Conservation (phyloP, 768 basidiomycete genomes). For the Serendipita vermifera region DNA sequence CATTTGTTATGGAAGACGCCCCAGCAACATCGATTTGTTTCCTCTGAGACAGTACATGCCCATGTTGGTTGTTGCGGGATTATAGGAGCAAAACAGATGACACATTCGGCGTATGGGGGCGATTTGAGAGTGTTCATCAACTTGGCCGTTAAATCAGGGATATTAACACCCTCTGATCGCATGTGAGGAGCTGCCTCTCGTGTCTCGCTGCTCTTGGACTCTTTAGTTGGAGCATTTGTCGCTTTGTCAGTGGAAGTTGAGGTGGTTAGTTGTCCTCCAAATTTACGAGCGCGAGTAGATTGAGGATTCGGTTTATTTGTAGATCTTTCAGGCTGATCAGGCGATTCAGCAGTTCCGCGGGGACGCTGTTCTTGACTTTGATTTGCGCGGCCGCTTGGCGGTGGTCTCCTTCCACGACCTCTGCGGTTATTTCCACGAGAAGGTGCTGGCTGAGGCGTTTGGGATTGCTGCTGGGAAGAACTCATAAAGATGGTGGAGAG, state of each 20-base stretch:
- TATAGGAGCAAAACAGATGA: conserved; percentile 72
- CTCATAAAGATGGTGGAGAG: too few relatives aligned
- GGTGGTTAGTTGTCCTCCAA: conserved; percentile 6
- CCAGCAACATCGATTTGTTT: conserved; percentile 64
- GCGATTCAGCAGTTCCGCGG: too few relatives aligned
- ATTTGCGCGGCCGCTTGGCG: too few relatives aligned
- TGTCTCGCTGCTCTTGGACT: neutral
- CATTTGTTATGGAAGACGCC: conserved; percentile 85
- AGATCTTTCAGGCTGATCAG: too few relatives aligned
- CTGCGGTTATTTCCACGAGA: too few relatives aligned
- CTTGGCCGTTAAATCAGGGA: conserved; percentile 52
- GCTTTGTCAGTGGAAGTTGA: neutral
- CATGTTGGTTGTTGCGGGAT: conserved; percentile 70
- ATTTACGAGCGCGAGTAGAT: neutral
- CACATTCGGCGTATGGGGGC: conserved; percentile 63
- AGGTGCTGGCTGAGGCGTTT: too few relatives aligned
- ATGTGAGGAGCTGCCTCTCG: neutral
- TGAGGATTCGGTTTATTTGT: too few relatives aligned
- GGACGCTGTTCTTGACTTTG: too few relatives aligned
- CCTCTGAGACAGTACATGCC: conserved; percentile 68
- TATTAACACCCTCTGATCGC: conserved; percentile 3
- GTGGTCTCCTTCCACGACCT: conserved; percentile 4
- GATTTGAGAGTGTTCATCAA: conserved; percentile 53
- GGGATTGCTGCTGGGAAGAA: neutral
- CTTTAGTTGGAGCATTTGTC: neutral